Conservation (phyloP, 352 stramenopile genomes). For the Phytophthora chlamydospora region DNA sequence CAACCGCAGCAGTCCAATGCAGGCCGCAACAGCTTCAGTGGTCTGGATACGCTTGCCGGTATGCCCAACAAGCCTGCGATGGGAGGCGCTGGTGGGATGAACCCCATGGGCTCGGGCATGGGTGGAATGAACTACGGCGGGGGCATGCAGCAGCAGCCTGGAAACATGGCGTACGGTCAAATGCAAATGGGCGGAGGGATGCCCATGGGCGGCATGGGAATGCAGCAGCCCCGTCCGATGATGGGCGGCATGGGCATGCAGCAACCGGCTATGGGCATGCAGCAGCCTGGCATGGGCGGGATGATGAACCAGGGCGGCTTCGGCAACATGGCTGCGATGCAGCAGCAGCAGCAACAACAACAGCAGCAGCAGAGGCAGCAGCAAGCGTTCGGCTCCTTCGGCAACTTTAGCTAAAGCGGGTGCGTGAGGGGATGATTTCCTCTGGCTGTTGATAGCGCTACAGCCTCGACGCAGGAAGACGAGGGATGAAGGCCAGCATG, state of each 20-base stretch:
- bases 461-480: conserved; percentile 17
- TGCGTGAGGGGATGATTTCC: background rate
- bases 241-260: conserved; percentile 14
- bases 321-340: conserved; percentile 49
- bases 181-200: conserved; percentile 50
- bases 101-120: conserved; percentile 50
- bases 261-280: conserved; percentile 48
- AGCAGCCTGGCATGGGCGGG: conserved; percentile 48
- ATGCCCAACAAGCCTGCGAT: conserved; percentile 76
- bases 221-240: conserved; percentile 7
- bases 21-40: conserved; percentile 76
- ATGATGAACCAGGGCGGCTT: conserved; percentile 73
- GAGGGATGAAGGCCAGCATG: conserved; percentile 9
- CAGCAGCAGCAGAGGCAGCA: conserved; percentile 64
- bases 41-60: conserved; percentile 79
- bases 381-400: conserved; percentile 68
- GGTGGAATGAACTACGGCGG: conserved; percentile 57
- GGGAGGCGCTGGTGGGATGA: conserved; percentile 53
- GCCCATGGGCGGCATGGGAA: conserved; percentile 53
- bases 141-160: conserved; percentile 40
- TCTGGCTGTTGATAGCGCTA: conserved; percentile 19
- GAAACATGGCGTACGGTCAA: conserved; percentile 36
- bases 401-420: conserved; percentile 42
- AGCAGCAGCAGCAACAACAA: conserved; percentile 54
- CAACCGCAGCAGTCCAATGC: conserved; percentile 36